Evolutionary conservation across 345 rosid genomes (phyloP).

Genomic region (Cardamine resedifolia): DNA sequence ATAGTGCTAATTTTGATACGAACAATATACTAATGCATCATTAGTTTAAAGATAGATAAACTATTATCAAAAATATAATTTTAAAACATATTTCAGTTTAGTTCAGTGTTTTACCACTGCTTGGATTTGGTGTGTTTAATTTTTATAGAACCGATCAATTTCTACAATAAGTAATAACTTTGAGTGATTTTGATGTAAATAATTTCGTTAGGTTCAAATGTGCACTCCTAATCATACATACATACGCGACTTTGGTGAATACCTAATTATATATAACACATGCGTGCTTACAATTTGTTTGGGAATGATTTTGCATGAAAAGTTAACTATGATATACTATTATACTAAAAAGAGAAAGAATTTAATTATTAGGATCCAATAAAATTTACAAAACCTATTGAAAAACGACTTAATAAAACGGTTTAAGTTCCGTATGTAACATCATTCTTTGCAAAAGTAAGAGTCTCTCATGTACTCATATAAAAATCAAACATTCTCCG

Average conservation of each 20-base stretch:
- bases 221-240: slow-evolving; percentile 32
- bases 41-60: background rate
- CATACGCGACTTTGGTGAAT: background rate
- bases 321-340: slow-evolving; percentile 10
- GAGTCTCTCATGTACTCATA: background rate
- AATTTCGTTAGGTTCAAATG: slow-evolving; percentile 4
- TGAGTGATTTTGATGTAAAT: background rate
- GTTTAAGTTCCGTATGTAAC: background rate
- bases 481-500: background rate
- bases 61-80: background rate
- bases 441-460: background rate
- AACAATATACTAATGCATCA: background rate
- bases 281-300: slow-evolving; percentile 20
- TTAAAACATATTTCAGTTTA: background rate
- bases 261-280: background rate
- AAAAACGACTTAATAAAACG: background rate
- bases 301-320: slow-evolving; percentile 24
- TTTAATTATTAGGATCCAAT: background rate
- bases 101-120: background rate
- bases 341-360: background rate
- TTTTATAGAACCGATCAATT: background rate
- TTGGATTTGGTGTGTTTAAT: background rate
- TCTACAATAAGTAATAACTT: background rate
- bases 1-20: too few species aligned
- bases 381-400: background rate